phyloP scores from a whole-genome alignment of 345 rosid species.

The Gossypium ekmanianum region DNA sequence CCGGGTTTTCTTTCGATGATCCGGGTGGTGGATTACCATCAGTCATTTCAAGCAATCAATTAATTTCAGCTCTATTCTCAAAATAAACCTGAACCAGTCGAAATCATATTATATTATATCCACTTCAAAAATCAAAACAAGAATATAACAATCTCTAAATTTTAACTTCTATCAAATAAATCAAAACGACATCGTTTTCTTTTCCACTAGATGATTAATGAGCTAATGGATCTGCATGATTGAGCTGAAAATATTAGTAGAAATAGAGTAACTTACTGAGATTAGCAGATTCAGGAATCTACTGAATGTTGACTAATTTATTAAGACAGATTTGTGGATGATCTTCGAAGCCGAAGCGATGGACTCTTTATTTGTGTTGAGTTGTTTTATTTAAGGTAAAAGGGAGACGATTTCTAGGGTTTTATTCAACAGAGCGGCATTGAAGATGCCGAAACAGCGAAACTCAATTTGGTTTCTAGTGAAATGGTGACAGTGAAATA shows the following conservation, averaged over 20 bases:
- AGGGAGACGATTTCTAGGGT: background rate
- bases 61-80: background rate
- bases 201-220: no score
- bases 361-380: background rate
- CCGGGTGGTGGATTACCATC: conserved; percentile 48
- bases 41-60: conserved; percentile 39
- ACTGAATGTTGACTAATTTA: background rate
- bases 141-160: background rate
- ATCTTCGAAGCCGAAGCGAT: background rate
- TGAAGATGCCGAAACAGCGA: background rate
- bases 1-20: conserved; percentile 47
- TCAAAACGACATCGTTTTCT: background rate
- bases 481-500: no score
- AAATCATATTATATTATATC: background rate
- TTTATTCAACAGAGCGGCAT: background rate
- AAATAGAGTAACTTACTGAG: background rate
- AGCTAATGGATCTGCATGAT: no score
- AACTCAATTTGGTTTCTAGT: background rate
- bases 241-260: background rate
- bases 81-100: background rate
- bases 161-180: no score
- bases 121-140: background rate
- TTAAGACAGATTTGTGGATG: background rate
- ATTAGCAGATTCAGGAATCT: background rate
- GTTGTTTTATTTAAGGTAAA: background rate